phyloP scores from a whole-genome alignment of 2,329 filamentous ascomycete species.

The Dryadomyces quercivorus region DNA sequence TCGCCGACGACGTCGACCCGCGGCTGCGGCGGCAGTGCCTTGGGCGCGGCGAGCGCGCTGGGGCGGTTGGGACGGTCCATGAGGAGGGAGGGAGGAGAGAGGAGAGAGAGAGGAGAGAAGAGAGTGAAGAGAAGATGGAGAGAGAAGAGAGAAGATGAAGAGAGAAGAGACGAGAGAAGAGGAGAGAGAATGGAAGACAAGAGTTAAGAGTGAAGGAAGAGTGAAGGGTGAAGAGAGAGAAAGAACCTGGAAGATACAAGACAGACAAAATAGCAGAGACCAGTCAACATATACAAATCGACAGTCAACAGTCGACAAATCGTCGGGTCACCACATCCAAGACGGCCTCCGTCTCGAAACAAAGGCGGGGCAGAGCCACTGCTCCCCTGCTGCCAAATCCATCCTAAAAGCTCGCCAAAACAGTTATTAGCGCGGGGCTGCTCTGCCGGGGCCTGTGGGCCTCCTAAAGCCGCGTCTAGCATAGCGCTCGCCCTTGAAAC shows the following conservation, averaged over 20 bases:
- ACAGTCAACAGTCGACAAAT: neutral
- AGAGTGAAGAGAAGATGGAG: neutral
- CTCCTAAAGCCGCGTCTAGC: neutral
- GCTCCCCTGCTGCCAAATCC: neutral
- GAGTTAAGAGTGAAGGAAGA: neutral
- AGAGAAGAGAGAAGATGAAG: neutral
- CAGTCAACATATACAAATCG: neutral
- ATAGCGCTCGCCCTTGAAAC: too few relatives aligned
- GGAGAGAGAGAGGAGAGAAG: neutral
- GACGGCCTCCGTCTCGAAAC: neutral
- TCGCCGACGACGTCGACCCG: constrained; percentile 63
- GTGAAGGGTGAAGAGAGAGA: neutral
- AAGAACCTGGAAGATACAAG: neutral
- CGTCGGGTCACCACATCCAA: neutral
- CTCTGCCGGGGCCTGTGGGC: neutral
- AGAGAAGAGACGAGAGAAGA: neutral
- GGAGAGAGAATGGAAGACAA: neutral
- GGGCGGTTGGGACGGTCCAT: constrained; percentile 79
- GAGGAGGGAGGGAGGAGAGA: neutral
- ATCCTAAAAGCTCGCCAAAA: neutral
- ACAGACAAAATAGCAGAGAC: too few relatives aligned
- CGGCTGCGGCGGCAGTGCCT: constrained; percentile 60
- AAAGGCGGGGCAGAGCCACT: neutral
- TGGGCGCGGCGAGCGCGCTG: constrained; percentile 60
- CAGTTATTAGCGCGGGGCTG: neutral